phyloP scores from a whole-genome alignment of 805 yeast species.

The Saccharomycopsis selenospora region DNA sequence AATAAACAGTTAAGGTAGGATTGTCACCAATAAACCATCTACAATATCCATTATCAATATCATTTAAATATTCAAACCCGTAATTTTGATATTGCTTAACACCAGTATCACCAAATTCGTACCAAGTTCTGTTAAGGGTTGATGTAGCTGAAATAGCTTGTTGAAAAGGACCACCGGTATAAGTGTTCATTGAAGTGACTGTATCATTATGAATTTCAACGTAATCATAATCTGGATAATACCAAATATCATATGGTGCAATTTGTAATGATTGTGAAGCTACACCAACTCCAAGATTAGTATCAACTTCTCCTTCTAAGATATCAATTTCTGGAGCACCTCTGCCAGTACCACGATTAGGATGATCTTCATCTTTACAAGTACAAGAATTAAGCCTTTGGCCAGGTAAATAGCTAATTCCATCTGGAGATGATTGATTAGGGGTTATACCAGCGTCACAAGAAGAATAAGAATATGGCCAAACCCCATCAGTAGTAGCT shows the following conservation, averaged over 20 bases:
- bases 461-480: conserved; percentile 86
- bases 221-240: conserved; percentile 78
- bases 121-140: conserved; percentile 77
- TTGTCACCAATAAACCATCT: conserved; percentile 80
- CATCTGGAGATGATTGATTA: conserved; percentile 86
- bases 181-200: conserved; percentile 75
- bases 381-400: conserved; percentile 73
- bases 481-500: conserved; percentile 84
- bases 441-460: conserved; percentile 96
- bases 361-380: conserved; percentile 79
- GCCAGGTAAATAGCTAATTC: conserved; percentile 80
- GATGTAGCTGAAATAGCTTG: conserved; percentile 85
- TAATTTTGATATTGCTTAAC: conserved; percentile 57
- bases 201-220: conserved; percentile 63
- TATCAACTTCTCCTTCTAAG: conserved; percentile 73
- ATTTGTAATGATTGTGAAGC: conserved; percentile 90
- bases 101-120: conserved; percentile 50
- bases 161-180: conserved; percentile 90
- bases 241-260: conserved; percentile 97
- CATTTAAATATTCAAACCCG: conserved; percentile 74
- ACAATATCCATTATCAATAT: conserved; percentile 62
- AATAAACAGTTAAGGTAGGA: conserved; percentile 67
- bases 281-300: conserved; percentile 49
- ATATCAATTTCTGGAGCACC: conserved; percentile 96
- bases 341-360: conserved; percentile 80